These are phyloP conservation scores for Colletotrichum sp. DNA, from an alignment of 2,329 filamentous ascomycete genomes.

Conservation along the genomic window DNA sequence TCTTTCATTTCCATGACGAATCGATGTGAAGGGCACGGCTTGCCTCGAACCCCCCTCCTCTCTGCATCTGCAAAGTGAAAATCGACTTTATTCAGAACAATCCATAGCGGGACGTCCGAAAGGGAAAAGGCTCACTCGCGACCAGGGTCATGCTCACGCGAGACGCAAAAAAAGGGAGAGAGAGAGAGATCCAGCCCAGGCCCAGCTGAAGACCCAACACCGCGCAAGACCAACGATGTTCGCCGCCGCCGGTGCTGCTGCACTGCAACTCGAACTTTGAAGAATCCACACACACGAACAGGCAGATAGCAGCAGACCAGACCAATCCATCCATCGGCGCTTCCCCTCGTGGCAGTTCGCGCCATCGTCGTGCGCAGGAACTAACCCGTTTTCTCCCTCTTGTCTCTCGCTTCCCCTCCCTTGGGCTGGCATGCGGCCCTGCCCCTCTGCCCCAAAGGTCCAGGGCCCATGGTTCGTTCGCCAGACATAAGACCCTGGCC, in stretches of 20 bases:
- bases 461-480: neutral
- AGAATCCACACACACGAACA: neutral
- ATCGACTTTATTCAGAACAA: neutral
- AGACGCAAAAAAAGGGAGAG: neutral
- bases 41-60: neutral
- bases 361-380: neutral
- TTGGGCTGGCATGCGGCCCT: neutral
- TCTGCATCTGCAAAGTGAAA: neutral
- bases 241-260: neutral
- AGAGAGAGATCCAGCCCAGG: neutral
- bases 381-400: neutral
- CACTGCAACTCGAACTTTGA: neutral
- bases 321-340: neutral
- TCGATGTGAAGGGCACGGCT: neutral
- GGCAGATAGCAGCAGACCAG: neutral
- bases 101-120: neutral
- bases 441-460: neutral
- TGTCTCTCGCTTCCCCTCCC: neutral
- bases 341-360: neutral
- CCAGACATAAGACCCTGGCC: neutral
- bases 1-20: neutral
- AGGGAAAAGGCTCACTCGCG: neutral
- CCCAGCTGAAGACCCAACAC: neutral
- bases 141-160: neutral
- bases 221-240: neutral